Percentiles rank a stretch among this genome's conserved stretches.
Evolutionary conservation across 2,329 filamentous ascomycete genomes (phyloP).

Genomic region (Sporothrix pallida): DNA sequence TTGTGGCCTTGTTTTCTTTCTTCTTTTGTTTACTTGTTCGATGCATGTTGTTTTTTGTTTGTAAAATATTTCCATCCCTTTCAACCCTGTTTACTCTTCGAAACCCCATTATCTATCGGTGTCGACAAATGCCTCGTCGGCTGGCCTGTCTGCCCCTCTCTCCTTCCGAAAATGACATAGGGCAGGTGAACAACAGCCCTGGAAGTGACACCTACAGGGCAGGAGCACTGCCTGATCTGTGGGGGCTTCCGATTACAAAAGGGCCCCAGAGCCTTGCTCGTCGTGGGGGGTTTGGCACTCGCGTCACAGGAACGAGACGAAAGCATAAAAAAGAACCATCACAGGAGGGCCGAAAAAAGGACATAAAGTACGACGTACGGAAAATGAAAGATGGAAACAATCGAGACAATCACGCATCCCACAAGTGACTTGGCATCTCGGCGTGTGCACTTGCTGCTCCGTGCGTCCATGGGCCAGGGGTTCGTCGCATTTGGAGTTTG

Average conservation of each 20-base stretch:
- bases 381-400: not conserved
- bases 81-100: not conserved
- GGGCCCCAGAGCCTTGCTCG: conserved; percentile 1
- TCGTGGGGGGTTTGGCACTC: conserved; percentile 15
- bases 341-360: not conserved
- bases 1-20: not conserved
- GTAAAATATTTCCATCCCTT: not conserved
- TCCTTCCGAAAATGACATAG: conserved; percentile 24
- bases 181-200: not conserved
- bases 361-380: not conserved
- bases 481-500: not conserved
- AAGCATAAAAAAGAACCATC: not conserved
- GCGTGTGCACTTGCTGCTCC: conserved; percentile 15
- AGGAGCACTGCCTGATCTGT: not conserved
- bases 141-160: not conserved
- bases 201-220: not conserved
- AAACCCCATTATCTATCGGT: not conserved
- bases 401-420: not conserved
- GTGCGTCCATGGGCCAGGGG: not conserved
- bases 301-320: not conserved
- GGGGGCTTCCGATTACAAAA: not conserved
- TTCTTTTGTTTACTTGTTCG: not conserved
- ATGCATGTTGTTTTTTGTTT: not conserved
- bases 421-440: not conserved
- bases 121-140: conserved; percentile 29